Evolutionary conservation across 768 basidiomycete species (phyloP).

Genomic region (Imleria badia): DNA sequence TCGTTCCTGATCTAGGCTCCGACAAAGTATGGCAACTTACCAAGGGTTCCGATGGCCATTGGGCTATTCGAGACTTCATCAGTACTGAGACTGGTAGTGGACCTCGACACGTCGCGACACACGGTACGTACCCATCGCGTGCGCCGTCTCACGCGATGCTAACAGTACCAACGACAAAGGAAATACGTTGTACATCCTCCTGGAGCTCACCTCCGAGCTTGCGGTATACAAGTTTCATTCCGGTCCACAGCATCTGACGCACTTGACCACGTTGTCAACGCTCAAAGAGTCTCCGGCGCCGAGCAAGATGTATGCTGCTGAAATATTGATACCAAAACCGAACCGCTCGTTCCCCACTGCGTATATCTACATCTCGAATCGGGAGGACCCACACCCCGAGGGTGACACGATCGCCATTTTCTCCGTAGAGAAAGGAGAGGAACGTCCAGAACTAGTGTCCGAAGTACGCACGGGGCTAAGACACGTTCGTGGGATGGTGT

Average conservation of each 20-base stretch:
- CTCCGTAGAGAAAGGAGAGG: conserved; percentile 44
- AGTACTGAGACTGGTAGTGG: conserved; percentile 57
- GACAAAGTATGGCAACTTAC: conserved; percentile 63
- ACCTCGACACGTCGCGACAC: conserved; percentile 65
- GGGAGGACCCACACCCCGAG: conserved; percentile 65
- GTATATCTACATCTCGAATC: conserved; percentile 73
- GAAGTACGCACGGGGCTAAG: conserved; percentile 70
- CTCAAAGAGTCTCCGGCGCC: conserved; percentile 47
- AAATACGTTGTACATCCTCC: conserved; percentile 60
- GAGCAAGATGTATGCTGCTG: conserved; percentile 61
- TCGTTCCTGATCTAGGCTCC: conserved; percentile 74
- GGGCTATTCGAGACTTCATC: conserved; percentile 52
- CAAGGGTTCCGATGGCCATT: conserved; percentile 42
- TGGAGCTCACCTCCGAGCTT: conserved; percentile 63
- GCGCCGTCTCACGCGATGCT: background rate
- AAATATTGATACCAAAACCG: conserved; percentile 60
- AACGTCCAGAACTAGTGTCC: conserved; percentile 47
- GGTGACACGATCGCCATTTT: conserved; percentile 78
- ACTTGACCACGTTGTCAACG: conserved; percentile 42
- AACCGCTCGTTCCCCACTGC: conserved; percentile 51
- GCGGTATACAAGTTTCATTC: conserved; percentile 54
- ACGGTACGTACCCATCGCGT: conserved; percentile 44
- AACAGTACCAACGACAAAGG: conserved; percentile 37
- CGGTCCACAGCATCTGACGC: conserved; percentile 39
- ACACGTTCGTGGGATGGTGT: conserved; percentile 67